Evolutionary conservation across 2,329 filamentous ascomycete species (phyloP), one percentile per base, ranked within the genome.

Genomic region (Xylariaceae sp.): DNA sequence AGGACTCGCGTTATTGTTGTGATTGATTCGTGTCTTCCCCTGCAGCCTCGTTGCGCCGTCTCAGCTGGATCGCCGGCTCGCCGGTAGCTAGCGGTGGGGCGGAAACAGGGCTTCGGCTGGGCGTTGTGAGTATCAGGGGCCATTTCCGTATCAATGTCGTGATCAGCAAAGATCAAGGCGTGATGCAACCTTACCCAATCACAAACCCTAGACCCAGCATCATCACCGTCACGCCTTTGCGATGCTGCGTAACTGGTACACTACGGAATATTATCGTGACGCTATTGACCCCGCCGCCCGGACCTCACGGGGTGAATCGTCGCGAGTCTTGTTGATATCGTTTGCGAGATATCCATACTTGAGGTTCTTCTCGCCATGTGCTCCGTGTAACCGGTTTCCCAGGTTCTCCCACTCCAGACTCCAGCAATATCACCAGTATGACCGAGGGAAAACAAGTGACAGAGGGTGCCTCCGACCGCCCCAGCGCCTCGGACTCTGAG

Each of bases 401-500:
- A n/a, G n/a, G n/a, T 23, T 23, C 21, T 12, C 21, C 7, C 12
- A 23, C 21, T n/a, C n/a, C n/a, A n/a, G n/a, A n/a, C 19, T 19
- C 19, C 7, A 8, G 13, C 19, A 6, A 13, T 14, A 14, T 25
- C 32, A 31, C 10, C 3, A 44, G 31, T 30, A 39, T 35, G 29
- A 25, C 32, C 15, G 40, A 31, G 25, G 31, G 37, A n/a, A 43
- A 45, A 27, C 45, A 49, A 13, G 32, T 28, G 7, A n/a, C 35
- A 12, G 31, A 36, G 3, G 33, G 33, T 8, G 22, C 24, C 17
- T 30, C 30, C 13, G 44, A 44, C 4, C 39, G 39, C 13, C 38
- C 47, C 2, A 38, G 33, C 3, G 36, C 28, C 3, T 50, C 50
- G 14, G 47, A 45, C 21, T 44, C 45, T 10, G 52, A 56, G 35